Percentiles rank a stretch among this genome's conserved stretches.
Conservation (phyloP, 129 eudicot genomes). For the Lactuca sativa region DNA sequence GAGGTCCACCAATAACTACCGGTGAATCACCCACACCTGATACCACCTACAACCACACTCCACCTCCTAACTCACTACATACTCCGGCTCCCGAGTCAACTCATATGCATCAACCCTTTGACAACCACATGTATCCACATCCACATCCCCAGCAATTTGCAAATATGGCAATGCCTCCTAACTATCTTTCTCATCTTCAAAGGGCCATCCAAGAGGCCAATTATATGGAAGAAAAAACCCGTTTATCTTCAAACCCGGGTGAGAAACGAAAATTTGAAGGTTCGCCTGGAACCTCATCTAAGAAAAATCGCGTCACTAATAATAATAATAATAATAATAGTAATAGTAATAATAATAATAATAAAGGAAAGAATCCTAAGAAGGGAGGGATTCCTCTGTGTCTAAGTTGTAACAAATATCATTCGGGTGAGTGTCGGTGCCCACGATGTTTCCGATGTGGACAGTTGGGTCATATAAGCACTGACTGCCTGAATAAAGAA, state of each 20-base stretch:
- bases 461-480: not conserved
- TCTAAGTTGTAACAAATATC: not conserved
- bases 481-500: not conserved
- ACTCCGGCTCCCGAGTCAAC: conserved; percentile 47
- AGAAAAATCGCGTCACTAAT: not conserved
- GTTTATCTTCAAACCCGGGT: too few species aligned
- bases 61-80: conserved; percentile 26
- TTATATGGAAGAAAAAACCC: not conserved
- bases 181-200: not conserved
- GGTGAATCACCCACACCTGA: conserved; percentile 48
- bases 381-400: not conserved
- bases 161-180: not conserved
- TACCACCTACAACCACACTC: conserved; percentile 32
- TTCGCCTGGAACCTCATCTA: not conserved
- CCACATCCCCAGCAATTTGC: not conserved
- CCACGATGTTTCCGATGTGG: not conserved
- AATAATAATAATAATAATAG: too few species aligned
- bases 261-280: not conserved
- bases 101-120: conserved; percentile 20
- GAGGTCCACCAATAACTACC: conserved; percentile 69
- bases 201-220: not conserved
- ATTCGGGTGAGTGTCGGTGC: not conserved
- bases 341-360: too few species aligned
- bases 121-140: not conserved
- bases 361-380: not conserved